Percentiles rank a stretch among this genome's conserved stretches.
These are phyloP conservation scores for Coniochaeta pulveracea DNA, from an alignment of 2,329 filamentous ascomycete genomes.

Conservation along the genomic window DNA sequence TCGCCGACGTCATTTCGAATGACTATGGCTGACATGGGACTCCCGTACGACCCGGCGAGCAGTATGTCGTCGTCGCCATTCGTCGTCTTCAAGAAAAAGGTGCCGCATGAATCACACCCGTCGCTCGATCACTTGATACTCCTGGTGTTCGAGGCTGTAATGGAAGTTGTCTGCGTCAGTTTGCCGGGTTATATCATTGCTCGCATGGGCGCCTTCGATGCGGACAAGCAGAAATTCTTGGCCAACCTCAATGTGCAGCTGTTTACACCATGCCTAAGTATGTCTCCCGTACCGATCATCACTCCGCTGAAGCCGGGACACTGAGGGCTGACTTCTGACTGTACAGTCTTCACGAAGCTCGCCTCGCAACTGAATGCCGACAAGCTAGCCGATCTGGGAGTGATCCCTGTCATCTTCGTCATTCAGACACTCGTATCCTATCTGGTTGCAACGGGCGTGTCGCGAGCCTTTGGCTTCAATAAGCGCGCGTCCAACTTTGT, in stretches of 20 bases:
- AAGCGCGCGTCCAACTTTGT: conserved; percentile 89
- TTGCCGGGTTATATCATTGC: conserved; percentile 91
- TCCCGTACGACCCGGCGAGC: conserved; percentile 10
- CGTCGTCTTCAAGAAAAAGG: conserved; percentile 24
- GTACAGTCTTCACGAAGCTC: conserved; percentile 84
- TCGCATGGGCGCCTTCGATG: conserved; percentile 82
- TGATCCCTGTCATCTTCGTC: conserved; percentile 91
- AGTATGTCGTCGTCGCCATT: conserved; percentile 25
- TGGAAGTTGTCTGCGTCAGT: conserved; percentile 92
- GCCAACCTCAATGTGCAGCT: conserved; percentile 93
- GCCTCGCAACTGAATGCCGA: conserved; percentile 88
- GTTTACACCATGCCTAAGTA: conserved; percentile 94
- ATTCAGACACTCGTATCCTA: conserved; percentile 85
- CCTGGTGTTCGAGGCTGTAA: conserved; percentile 86
- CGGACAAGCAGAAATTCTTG: conserved; percentile 90
- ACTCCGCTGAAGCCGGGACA: too few relatives aligned
- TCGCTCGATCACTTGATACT: conserved; percentile 59
- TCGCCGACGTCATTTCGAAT: conserved; percentile 35
- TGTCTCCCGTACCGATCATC: too few relatives aligned
- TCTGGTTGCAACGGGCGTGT: conserved; percentile 57
- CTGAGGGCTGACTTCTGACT: too few relatives aligned
- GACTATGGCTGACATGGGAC: conserved; percentile 13
- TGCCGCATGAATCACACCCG: conserved; percentile 44
- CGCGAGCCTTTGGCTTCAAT: conserved; percentile 67
- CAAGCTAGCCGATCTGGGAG: conserved; percentile 78